A percentile compares a stretch with the other conserved stretches of the same genome.
Evolutionary conservation across 257 asterid species (phyloP).

Genomic region (Misopates orontium): DNA sequence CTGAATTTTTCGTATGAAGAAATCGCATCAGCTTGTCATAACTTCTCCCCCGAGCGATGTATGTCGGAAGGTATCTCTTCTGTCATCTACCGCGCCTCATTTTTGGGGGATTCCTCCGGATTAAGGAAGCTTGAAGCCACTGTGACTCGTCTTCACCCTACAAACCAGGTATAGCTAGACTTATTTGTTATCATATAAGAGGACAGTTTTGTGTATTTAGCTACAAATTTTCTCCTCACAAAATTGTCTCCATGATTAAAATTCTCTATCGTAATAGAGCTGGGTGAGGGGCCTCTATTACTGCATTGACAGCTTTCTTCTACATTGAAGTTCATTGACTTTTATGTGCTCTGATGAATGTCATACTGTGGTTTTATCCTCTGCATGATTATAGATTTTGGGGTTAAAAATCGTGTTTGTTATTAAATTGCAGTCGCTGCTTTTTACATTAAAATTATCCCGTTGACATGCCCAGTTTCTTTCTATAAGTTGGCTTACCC

Average conservation of each 20-base stretch:
- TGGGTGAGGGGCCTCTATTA: not conserved
- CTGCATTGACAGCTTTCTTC: constrained; percentile 6
- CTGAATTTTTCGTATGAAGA: constrained; percentile 69
- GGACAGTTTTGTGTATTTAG: not conserved
- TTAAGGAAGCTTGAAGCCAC: constrained; percentile 77
- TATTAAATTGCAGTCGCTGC: not conserved
- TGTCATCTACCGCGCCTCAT: constrained; percentile 80
- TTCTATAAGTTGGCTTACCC: not conserved
- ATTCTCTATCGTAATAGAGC: not conserved
- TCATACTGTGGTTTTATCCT: not conserved
- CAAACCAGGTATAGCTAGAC: constrained; percentile 56
- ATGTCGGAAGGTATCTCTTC: constrained; percentile 94
- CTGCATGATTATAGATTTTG: not conserved
- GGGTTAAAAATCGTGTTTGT: not conserved
- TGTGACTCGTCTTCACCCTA: constrained; percentile 76
- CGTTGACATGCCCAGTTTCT: not conserved
- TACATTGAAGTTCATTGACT: not conserved
- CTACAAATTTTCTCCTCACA: not conserved
- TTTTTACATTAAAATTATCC: not conserved
- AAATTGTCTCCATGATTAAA: constrained; percentile 3
- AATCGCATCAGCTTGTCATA: constrained; percentile 85
- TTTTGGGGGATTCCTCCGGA: constrained; percentile 59
- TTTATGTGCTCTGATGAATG: not conserved
- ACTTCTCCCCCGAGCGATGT: constrained; percentile 84
- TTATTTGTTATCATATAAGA: constrained; percentile 11